phyloP scores from a whole-genome alignment of 495 filamentous ascomycete species.

The Xylaria cubensis region DNA sequence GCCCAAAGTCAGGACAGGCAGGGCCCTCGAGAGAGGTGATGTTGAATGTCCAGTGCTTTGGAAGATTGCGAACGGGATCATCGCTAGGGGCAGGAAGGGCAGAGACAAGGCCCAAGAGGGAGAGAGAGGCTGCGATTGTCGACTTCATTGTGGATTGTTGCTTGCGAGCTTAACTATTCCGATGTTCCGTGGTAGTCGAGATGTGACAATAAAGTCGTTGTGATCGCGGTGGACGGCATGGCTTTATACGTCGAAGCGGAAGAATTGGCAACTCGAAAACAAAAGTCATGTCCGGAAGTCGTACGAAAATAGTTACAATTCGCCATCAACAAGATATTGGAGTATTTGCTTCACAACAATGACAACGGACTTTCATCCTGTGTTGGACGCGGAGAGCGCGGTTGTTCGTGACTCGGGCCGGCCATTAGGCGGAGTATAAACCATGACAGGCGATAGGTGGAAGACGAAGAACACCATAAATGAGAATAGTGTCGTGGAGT shows the following conservation, averaged over 20 bases:
- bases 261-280: background rate
- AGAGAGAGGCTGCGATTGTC: background rate
- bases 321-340: background rate
- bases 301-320: background rate
- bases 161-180: background rate
- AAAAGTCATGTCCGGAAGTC: background rate
- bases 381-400: background rate
- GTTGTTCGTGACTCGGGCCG: background rate
- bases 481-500: background rate
- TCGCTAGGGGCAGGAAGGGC: background rate
- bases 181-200: background rate
- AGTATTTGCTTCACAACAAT: background rate
- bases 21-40: conserved; percentile 16
- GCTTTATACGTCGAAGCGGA: background rate
- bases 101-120: background rate
- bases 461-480: background rate
- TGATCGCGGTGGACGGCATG: background rate
- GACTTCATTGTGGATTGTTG: conserved; percentile 7
- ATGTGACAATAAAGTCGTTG: background rate
- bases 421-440: background rate
- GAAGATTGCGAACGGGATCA: background rate
- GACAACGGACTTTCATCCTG: background rate
- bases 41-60: background rate
- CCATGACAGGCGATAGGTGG: background rate
- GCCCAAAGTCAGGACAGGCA: conserved; percentile 2